Conservation (phyloP, 1,139 yeast species). For the Saccharomycopsis hybrid region DNA sequence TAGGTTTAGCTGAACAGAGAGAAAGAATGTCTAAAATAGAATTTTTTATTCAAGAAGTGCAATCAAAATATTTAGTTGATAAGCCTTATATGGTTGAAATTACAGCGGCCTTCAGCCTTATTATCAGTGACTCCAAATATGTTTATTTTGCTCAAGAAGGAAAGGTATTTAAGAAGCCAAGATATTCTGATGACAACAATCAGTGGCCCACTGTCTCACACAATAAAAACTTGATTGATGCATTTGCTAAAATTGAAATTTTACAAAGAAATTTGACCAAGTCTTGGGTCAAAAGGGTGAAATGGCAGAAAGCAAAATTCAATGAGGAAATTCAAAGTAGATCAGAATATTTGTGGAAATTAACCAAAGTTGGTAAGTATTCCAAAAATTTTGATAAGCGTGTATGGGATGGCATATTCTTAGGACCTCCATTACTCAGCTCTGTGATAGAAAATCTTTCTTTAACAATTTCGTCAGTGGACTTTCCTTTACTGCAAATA, state of each 20-base stretch:
- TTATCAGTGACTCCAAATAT: slow-evolving; percentile 1
- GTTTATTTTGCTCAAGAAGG: slow-evolving; percentile 1
- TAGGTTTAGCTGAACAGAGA: slow-evolving; percentile 68
- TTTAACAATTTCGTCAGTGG: slow-evolving; percentile 47
- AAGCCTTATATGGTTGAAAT: not conserved
- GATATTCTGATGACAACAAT: not conserved
- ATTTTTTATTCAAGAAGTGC: not conserved
- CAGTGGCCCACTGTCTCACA: not conserved
- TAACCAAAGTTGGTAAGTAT: slow-evolving; percentile 37
- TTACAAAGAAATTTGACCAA: slow-evolving; percentile 37
- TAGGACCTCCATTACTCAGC: slow-evolving; percentile 54
- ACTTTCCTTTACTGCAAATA: slow-evolving; percentile 45
- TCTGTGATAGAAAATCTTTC: slow-evolving; percentile 53
- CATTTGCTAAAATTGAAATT: slow-evolving; percentile 22
- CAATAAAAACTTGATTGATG: not conserved
- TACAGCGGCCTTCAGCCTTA: not conserved
- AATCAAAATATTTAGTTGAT: too few species aligned
- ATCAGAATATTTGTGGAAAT: slow-evolving; percentile 47
- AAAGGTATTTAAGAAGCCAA: not conserved
- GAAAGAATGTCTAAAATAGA: slow-evolving; percentile 33
- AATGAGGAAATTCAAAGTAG: slow-evolving; percentile 45
- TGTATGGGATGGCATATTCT: slow-evolving; percentile 46
- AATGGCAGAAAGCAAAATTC: slow-evolving; percentile 38
- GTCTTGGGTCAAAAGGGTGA: slow-evolving; percentile 51
- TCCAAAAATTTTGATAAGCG: slow-evolving; percentile 44